These are phyloP conservation scores for Tricladium varicosporioides DNA, from an alignment of 2,329 filamentous ascomycete species.

Conservation along the genomic window DNA sequence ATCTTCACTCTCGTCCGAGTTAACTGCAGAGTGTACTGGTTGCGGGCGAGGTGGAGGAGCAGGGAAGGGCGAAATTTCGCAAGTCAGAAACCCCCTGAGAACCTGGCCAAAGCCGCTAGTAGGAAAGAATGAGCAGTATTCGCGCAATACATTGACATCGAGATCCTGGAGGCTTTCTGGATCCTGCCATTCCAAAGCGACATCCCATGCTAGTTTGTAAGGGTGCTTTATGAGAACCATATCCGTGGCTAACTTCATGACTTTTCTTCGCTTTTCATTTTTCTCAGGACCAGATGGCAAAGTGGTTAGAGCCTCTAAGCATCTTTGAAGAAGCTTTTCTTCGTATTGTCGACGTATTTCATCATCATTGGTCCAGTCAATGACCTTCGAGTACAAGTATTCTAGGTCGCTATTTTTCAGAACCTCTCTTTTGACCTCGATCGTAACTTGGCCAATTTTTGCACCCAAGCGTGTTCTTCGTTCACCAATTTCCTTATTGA, in stretches of 20 bases:
- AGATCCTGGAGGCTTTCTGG: slow-evolving; percentile 70
- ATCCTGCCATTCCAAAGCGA: slow-evolving; percentile 87
- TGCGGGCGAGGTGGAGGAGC: slow-evolving; percentile 26
- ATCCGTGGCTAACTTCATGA: slow-evolving; percentile 75
- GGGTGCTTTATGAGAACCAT: slow-evolving; percentile 97
- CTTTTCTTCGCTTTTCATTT: slow-evolving; percentile 64
- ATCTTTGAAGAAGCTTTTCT: slow-evolving; percentile 81
- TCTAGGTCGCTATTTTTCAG: slow-evolving; percentile 75
- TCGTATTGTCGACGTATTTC: slow-evolving; percentile 81
- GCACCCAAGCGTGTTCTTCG: slow-evolving; percentile 85
- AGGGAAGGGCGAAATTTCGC: slow-evolving; percentile 81
- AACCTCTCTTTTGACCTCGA: slow-evolving; percentile 85
- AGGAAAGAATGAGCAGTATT: slow-evolving; percentile 82
- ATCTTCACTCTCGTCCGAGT: slow-evolving; percentile 49
- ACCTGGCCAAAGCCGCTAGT: slow-evolving; percentile 80
- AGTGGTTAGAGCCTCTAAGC: slow-evolving; percentile 73
- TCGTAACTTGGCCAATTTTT: slow-evolving; percentile 76
- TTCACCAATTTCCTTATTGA: slow-evolving; percentile 88
- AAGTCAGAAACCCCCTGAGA: slow-evolving; percentile 77
- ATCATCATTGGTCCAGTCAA: slow-evolving; percentile 89
- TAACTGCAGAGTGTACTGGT: slow-evolving; percentile 37
- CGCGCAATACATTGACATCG: slow-evolving; percentile 73
- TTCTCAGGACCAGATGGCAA: slow-evolving; percentile 66
- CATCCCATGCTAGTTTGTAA: slow-evolving; percentile 85
- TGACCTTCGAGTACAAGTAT: slow-evolving; percentile 74